Percentiles rank a stretch among this genome's conserved stretches.
These are phyloP conservation scores for Venturia carpophila DNA, from an alignment of 2,329 filamentous ascomycete genomes.

Conservation along the genomic window DNA sequence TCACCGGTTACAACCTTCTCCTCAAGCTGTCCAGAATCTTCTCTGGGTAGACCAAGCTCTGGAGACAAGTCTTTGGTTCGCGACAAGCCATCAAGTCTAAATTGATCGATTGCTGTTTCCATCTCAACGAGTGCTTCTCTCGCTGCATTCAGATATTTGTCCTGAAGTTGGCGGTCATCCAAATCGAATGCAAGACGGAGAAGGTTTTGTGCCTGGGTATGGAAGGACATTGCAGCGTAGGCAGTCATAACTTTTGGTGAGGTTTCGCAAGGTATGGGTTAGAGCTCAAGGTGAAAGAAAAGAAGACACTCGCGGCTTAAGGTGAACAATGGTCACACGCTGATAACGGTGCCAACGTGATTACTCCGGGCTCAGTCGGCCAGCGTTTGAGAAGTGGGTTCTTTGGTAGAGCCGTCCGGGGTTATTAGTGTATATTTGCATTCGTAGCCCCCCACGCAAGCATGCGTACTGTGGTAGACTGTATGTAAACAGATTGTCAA, in stretches of 20 bases:
- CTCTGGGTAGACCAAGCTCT: not conserved
- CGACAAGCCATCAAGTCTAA: not conserved
- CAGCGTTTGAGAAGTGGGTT: not conserved
- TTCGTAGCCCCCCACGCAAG: not conserved
- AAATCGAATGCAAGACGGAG: constrained; percentile 9
- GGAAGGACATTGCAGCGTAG: not conserved
- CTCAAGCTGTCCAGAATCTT: not conserved
- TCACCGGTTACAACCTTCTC: not conserved
- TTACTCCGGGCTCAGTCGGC: not conserved
- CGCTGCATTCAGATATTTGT: not conserved
- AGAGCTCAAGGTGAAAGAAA: not conserved
- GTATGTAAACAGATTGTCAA: not conserved
- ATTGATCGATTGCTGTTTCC: not conserved
- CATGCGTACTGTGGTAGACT: not conserved
- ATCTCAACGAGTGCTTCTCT: constrained; percentile 4
- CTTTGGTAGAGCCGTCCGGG: not conserved
- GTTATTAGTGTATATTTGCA: not conserved
- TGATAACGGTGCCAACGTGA: not conserved
- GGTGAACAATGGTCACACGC: not conserved
- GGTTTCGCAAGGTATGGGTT: not conserved
- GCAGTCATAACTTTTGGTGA: not conserved
- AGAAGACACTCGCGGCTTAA: not conserved
- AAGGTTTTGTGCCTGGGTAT: not conserved
- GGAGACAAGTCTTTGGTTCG: not conserved
- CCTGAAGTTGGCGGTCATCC: not conserved